Percentiles rank a stretch among this genome's conserved stretches.
phyloP scores from a whole-genome alignment of 805 yeast genomes.

The Kluyveromyces starmeri region DNA sequence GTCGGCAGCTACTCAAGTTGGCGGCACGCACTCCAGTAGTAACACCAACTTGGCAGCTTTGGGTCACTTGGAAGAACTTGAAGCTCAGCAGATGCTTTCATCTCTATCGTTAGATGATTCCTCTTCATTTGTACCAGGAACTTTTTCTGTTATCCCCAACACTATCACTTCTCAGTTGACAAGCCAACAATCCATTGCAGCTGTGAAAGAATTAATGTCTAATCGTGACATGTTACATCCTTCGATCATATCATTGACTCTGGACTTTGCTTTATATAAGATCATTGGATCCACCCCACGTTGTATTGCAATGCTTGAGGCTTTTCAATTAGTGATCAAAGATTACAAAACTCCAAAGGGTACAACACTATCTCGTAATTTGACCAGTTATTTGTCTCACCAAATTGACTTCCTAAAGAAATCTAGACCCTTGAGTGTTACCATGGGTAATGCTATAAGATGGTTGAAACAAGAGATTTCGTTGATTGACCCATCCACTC shows the following conservation, averaged over 20 bases:
- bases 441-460: constrained; percentile 97
- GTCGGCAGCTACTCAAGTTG: constrained; percentile 6
- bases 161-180: constrained; percentile 27
- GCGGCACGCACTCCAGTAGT: constrained; percentile 3
- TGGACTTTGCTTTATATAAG: constrained; percentile 72
- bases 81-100: constrained; percentile 13
- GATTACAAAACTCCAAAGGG: constrained; percentile 83
- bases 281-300: constrained; percentile 87
- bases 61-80: constrained; percentile 3
- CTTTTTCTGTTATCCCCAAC: constrained; percentile 36
- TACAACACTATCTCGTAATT: constrained; percentile 76
- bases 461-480: constrained; percentile 95
- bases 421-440: constrained; percentile 82
- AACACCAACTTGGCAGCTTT: constrained; percentile 5
- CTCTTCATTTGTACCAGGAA: constrained; percentile 31
- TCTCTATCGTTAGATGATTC: constrained; percentile 22
- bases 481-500: constrained; percentile 61
- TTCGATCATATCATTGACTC: constrained; percentile 64
- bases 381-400: constrained; percentile 78
- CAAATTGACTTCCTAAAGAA: constrained; percentile 89
- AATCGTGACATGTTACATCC: constrained; percentile 69
- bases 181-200: constrained; percentile 21
- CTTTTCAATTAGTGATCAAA: constrained; percentile 68
- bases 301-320: constrained; percentile 74
- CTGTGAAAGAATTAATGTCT: constrained; percentile 26